phyloP scores from a whole-genome alignment of 306 rosid genomes.

The Rosa persica region DNA sequence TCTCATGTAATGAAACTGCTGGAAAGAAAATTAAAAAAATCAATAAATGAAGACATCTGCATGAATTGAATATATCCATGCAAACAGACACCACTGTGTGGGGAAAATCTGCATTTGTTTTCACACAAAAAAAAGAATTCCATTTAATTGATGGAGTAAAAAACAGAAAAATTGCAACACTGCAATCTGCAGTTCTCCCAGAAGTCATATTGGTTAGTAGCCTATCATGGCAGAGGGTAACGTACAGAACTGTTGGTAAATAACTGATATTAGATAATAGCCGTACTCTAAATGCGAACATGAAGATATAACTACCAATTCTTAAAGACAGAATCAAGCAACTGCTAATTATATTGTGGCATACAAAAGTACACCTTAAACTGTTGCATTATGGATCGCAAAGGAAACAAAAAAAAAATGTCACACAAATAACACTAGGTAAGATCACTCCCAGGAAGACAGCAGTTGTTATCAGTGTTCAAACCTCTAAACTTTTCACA shows the following conservation, averaged over 20 bases:
- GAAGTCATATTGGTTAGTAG: neutral
- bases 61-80: constrained; percentile 3
- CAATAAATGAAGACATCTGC: neutral
- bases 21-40: neutral
- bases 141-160: neutral
- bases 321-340: neutral
- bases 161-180: neutral
- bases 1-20: neutral
- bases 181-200: neutral
- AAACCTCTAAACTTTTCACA: constrained; percentile 94
- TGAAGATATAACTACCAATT: neutral
- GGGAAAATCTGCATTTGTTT: neutral
- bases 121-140: neutral
- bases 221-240: neutral
- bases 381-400: neutral
- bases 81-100: neutral
- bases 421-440: neutral
- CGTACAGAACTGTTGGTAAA: neutral
- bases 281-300: neutral
- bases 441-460: neutral
- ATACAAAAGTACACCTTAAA: neutral
- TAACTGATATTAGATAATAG: neutral
- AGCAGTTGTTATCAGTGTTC: constrained; percentile 13
- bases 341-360: neutral
- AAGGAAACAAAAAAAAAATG: neutral